These are phyloP conservation scores for Agastache rugosa DNA, from an alignment of 257 asterid species.

Conservation along the genomic window DNA sequence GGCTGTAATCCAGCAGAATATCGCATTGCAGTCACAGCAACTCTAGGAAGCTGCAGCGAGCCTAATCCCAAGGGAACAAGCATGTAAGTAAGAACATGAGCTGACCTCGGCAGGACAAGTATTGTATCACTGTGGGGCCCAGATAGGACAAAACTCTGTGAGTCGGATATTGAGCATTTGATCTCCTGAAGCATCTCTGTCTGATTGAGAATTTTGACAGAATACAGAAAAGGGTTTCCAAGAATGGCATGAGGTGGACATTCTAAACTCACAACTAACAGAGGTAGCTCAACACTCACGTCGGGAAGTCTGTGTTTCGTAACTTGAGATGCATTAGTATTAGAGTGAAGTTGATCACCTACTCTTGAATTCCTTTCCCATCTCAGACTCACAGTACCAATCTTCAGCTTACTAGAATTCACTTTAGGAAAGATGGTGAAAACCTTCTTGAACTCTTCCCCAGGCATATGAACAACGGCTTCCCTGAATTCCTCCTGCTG, in stretches of 20 bases:
- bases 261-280: constrained; percentile 67
- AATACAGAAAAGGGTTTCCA: constrained; percentile 71
- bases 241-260: constrained; percentile 87
- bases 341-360: constrained; percentile 36
- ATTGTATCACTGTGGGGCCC: constrained; percentile 87
- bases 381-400: constrained; percentile 70
- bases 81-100: constrained; percentile 61
- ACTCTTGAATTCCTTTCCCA: constrained; percentile 73
- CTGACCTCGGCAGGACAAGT: constrained; percentile 72
- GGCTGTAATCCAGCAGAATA: constrained; percentile 81
- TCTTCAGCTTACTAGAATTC: constrained; percentile 47
- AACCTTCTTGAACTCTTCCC: constrained; percentile 91
- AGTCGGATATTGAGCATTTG: constrained; percentile 80
- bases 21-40: constrained; percentile 65
- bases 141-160: constrained; percentile 75
- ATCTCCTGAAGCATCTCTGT: constrained; percentile 88
- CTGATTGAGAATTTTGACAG: constrained; percentile 61
- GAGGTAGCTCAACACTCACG: constrained; percentile 75
- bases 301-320: constrained; percentile 77
- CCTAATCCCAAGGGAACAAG: constrained; percentile 88
- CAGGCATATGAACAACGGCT: constrained; percentile 69
- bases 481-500: constrained; percentile 55
- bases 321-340: constrained; percentile 50
- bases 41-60: constrained; percentile 82
- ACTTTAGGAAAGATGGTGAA: constrained; percentile 70